A percentile compares a stretch with the other conserved stretches of the same genome.
Evolutionary conservation across 2,329 filamentous ascomycete species (phyloP).

Genomic region (Fusarium palustre): DNA sequence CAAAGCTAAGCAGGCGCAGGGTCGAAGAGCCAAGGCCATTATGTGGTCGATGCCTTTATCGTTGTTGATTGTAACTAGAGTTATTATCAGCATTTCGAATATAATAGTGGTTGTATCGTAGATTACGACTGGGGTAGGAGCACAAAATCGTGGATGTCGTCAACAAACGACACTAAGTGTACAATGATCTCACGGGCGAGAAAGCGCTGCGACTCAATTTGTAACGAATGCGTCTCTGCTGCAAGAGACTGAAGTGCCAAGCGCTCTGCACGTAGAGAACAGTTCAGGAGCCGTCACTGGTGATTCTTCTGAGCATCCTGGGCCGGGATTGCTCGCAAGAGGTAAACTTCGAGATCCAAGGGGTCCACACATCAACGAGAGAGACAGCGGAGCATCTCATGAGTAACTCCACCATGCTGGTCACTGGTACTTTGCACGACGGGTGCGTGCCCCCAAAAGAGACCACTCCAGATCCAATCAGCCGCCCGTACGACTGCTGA

Average conservation of each 20-base stretch:
- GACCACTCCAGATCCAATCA: conserved; percentile 39
- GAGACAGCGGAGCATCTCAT: conserved; percentile 12
- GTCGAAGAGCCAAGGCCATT: conserved; percentile 34
- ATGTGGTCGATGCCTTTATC: conserved; percentile 34
- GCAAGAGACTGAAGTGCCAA: conserved; percentile 25
- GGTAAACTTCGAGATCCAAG: conserved; percentile 2
- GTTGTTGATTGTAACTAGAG: conserved; percentile 18
- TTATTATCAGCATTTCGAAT: conserved; percentile 22
- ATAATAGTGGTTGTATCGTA: conserved; percentile 13
- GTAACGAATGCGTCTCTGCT: conserved; percentile 3
- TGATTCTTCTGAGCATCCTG: conserved; percentile 28
- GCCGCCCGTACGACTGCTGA: conserved; percentile 42
- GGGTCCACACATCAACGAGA: conserved; percentile 17
- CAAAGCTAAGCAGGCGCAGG: conserved; percentile 26
- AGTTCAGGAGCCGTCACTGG: conserved; percentile 42
- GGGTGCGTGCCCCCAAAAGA: conserved; percentile 25
- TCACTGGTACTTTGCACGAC: conserved; percentile 38
- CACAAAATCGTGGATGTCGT: conserved; percentile 2
- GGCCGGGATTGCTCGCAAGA: conserved; percentile 20
- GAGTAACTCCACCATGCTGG: conserved; percentile 31
- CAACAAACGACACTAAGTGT: background rate
- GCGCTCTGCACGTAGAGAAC: conserved; percentile 32
- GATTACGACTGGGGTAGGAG: conserved; percentile 9
- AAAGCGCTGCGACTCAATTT: conserved; percentile 7
- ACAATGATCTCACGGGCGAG: conserved; percentile 13